Conservation (phyloP, 2,329 filamentous ascomycete genomes). For the Ascocoryne sarcoides region DNA sequence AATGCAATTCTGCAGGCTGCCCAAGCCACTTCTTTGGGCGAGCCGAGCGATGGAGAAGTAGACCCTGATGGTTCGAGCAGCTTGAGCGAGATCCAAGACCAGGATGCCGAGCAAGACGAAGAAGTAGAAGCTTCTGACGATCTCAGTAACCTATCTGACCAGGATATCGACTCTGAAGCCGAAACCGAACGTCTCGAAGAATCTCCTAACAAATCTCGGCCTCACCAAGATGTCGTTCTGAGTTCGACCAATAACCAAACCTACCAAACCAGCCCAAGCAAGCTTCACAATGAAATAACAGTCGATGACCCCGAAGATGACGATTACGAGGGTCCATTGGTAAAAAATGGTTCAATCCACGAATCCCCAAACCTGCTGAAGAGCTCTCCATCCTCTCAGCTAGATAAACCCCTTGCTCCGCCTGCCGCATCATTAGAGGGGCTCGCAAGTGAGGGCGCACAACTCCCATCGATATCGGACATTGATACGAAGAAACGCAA, state of each 20-base stretch:
- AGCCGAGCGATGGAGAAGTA: slow-evolving; percentile 26
- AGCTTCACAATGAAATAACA: slow-evolving; percentile 53
- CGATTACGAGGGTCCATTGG: slow-evolving; percentile 27
- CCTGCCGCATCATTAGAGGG: slow-evolving; percentile 28
- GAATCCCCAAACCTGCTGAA: slow-evolving; percentile 29
- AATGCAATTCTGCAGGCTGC: slow-evolving; percentile 24
- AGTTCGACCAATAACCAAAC: slow-evolving; percentile 42
- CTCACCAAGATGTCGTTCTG: slow-evolving; percentile 51
- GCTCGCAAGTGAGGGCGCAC: slow-evolving; percentile 21
- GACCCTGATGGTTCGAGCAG: slow-evolving; percentile 79
- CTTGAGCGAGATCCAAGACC: slow-evolving; percentile 84
- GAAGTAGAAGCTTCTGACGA: slow-evolving; percentile 36
- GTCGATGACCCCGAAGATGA: slow-evolving; percentile 36
- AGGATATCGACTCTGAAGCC: slow-evolving; percentile 70
- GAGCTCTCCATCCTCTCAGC: slow-evolving; percentile 31
- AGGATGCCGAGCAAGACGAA: slow-evolving; percentile 54
- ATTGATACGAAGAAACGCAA: slow-evolving; percentile 31
- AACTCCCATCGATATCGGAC: slow-evolving; percentile 16
- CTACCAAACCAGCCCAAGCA: slow-evolving; percentile 66
- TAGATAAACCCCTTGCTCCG: slow-evolving; percentile 30
- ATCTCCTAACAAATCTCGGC: slow-evolving; percentile 62
- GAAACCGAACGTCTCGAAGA: slow-evolving; percentile 90
- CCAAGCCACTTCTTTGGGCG: slow-evolving; percentile 19
- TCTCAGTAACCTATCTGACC: slow-evolving; percentile 34
- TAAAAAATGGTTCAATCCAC: slow-evolving; percentile 30